Evolutionary conservation across 305 asterid genomes (phyloP), one percentile per base, ranked within the genome.

Genomic region (Fraxinus albicans): DNA sequence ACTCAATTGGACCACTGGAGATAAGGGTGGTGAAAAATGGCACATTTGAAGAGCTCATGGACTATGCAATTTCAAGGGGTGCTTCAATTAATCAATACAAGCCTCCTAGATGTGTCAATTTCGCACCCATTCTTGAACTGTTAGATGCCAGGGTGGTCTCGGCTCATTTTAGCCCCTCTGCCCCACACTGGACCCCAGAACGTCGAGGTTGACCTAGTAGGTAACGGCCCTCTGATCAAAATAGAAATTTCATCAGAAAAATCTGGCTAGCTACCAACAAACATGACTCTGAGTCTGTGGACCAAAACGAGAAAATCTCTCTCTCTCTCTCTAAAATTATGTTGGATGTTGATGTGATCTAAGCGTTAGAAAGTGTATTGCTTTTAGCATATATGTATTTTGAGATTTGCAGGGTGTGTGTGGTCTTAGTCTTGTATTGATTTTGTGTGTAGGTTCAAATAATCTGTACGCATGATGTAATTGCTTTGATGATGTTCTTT

Each of bases 1-100:
- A 86, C 73, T 89, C 94, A 7, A 88, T 91, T 4, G 92, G 94
- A 0, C 88, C 94, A 44, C 86, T 91, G 8, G 93, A 90, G 19
- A 90, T 90, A 63, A 80, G 82, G 89, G 81, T 90, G 77, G 93
- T 90, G 55, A 85, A 78, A 76, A 72, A 50, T 4, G 93, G 93
- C 6, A 88, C 93, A 1, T 90, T 90, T 65, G 91, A 90, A 77
- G 90, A 90, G 90, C 80, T 90, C 2, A 88, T 88, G 91, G 93
- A 90, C 33, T 90, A 88, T 19, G 88, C 90, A 2, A 86, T 90
- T 36, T 86, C 90, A 36, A 47, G 90, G 42, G 91, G 93, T 76
- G 91, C 92, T 31, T 88, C 91, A 69, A 89, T 89, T 35, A 89
- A 88, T 65, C 92, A 89, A 74, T 88, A 89, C 80, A 88, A 90